A percentile compares a stretch with the other conserved stretches of the same genome.
Evolutionary conservation across 2,329 filamentous ascomycete genomes (phyloP).

Genomic region (Periconia sp.): DNA sequence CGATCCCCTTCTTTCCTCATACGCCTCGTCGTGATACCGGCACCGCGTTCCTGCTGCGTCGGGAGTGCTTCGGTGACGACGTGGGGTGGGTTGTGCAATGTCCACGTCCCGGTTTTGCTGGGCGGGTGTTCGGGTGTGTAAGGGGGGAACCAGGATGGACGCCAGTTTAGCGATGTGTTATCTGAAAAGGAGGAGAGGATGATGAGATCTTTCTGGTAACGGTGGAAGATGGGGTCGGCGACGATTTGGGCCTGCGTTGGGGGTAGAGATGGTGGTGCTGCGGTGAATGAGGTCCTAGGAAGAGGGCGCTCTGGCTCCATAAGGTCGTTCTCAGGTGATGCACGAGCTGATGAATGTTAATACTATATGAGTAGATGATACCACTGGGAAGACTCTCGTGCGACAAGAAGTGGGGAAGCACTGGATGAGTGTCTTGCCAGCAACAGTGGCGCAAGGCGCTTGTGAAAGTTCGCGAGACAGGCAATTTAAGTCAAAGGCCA

Average conservation of each 20-base stretch:
- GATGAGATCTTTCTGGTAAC: conserved; percentile 29
- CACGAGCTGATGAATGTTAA: background rate
- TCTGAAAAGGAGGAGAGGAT: conserved; percentile 29
- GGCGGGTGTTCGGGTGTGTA: background rate
- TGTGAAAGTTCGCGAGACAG: background rate
- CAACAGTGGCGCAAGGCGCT: background rate
- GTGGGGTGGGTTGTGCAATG: conserved; percentile 31
- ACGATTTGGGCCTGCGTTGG: background rate
- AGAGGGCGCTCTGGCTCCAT: background rate
- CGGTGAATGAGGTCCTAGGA: background rate
- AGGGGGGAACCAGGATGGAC: conserved; percentile 28
- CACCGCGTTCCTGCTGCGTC: background rate
- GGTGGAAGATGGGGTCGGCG: conserved; percentile 9
- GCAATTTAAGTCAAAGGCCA: background rate
- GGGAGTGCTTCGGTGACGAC: conserved; percentile 29
- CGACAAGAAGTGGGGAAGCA: background rate
- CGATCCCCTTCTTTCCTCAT: conserved; percentile 18
- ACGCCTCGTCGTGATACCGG: conserved; percentile 22
- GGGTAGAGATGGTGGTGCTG: background rate
- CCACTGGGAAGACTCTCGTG: background rate
- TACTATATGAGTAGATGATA: background rate
- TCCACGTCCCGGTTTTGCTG: conserved; percentile 18
- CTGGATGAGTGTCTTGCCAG: background rate
- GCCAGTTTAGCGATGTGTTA: conserved; percentile 30
- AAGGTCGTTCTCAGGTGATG: background rate